Evolutionary conservation across 371 early-diverging fungal species (phyloP), one percentile per base, ranked within the genome.

Genomic region (Mucor racemosus): DNA sequence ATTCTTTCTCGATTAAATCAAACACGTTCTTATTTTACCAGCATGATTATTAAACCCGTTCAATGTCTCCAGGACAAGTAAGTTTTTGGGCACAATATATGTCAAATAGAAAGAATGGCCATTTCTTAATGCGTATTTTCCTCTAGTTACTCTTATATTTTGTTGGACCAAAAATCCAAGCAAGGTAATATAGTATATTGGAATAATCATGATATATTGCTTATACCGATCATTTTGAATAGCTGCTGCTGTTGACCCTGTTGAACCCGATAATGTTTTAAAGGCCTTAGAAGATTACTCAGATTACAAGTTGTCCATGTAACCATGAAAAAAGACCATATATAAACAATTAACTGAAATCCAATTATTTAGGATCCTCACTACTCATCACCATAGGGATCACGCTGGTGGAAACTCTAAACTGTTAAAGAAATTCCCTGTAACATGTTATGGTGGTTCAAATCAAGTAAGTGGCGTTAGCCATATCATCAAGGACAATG

Each of bases 331-430:
- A 36, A n/a, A n/a, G n/a, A n/a, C n/a, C n/a, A n/a, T n/a, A n/a
- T n/a, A n/a, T n/a, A n/a, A n/a, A n/a, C n/a, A n/a, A n/a, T n/a
- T n/a, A n/a, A n/a, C n/a, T n/a, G n/a, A n/a, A n/a, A n/a, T n/a
- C n/a, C 14, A 39, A 19, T 15, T 31, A 42, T n/a, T n/a, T 60
- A 80, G 84, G 38, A 77, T 92, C 17, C 79, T 92, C 26, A 90
- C 90, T 1, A 93, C 93, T 5, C 93, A 93, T 73, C 93, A 93
- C 66, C 93, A 93, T 70, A 73, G 74, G 66, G 95, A 96, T 76
- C 95, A 96, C 67, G 76, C 94, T 13, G 90, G 88, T 36, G 95
- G 95, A 13, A 95, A 94, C 73, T 69, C 65, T 14, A 79, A 83
- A 34, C 64, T 95, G 17, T 65, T 84, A 11, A 26, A 61, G 14